These are phyloP conservation scores for Trichomonas vaginalis DNA, from an alignment of 208 protist species.

Conservation along the genomic window DNA sequence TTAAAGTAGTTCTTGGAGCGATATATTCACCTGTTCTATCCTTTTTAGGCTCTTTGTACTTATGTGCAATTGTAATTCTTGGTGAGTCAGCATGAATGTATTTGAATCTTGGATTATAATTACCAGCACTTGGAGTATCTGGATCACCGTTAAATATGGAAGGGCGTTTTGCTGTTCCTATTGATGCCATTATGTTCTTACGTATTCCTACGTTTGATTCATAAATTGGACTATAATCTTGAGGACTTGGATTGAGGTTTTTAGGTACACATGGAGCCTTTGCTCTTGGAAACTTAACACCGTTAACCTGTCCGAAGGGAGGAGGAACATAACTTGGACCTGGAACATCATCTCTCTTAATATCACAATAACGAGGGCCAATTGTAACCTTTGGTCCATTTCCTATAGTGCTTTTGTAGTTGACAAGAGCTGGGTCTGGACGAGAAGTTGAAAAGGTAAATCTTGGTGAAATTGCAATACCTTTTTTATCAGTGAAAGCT, in stretches of 20 bases:
- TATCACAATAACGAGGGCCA: too few relatives aligned
- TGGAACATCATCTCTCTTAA: not conserved
- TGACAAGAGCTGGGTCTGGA: not conserved
- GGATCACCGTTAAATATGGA: not conserved
- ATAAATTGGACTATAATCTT: not conserved
- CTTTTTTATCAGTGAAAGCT: not conserved
- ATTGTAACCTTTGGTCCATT: not conserved
- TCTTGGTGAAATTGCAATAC: not conserved
- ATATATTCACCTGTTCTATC: not conserved
- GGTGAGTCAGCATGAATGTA: not conserved
- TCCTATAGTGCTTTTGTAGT: not conserved
- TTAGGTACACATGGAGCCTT: not conserved
- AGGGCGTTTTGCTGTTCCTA: not conserved
- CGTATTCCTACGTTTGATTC: not conserved
- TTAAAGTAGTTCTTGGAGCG: not conserved
- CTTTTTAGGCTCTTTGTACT: not conserved
- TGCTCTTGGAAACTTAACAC: not conserved
- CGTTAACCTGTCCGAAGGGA: not conserved
- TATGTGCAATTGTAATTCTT: not conserved
- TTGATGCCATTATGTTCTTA: not conserved
- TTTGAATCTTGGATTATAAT: not conserved
- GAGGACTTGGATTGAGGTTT: not conserved
- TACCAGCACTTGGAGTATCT: not conserved
- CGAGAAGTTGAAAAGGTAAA: not conserved
- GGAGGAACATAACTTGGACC: slow-evolving; percentile 4